Percentiles rank a stretch among this genome's conserved stretches.
Evolutionary conservation across 2,329 filamentous ascomycete genomes (phyloP).

Genomic region (Juglanconis juglandina): DNA sequence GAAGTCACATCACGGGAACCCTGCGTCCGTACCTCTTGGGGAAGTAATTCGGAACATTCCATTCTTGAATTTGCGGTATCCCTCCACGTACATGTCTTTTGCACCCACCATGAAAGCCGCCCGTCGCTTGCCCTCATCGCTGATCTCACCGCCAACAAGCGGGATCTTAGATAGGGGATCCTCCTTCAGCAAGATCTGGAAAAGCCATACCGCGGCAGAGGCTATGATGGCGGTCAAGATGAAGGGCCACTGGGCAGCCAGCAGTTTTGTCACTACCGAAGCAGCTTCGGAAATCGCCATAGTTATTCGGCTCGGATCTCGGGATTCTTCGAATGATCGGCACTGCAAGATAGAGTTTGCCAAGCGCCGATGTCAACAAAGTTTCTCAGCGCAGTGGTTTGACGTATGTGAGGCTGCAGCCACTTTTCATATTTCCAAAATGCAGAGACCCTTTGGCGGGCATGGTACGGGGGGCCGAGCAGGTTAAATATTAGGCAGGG

Average conservation of each 20-base stretch:
- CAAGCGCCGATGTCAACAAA: no score
- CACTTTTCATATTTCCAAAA: no score
- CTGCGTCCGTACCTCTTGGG: background rate
- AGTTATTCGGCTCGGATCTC: background rate
- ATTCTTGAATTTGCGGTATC: conserved; percentile 26
- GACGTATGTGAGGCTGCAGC: no score
- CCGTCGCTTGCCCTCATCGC: conserved; percentile 25
- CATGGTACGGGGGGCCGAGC: no score
- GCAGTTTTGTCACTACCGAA: background rate
- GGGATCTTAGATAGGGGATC: conserved; percentile 11
- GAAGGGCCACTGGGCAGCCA: conserved; percentile 11
- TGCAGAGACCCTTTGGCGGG: no score
- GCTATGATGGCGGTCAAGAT: conserved; percentile 6
- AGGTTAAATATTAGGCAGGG: no score
- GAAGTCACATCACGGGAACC: no score
- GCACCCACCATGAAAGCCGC: conserved; percentile 24
- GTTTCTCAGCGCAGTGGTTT: no score
- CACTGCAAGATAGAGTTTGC: background rate
- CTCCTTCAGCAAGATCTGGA: conserved; percentile 9
- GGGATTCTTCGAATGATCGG: no score
- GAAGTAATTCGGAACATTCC: conserved; percentile 13
- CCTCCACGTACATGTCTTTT: conserved; percentile 25
- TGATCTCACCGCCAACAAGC: conserved; percentile 25
- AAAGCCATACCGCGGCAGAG: conserved; percentile 9
- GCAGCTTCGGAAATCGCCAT: conserved; percentile 7